These are phyloP conservation scores for Capsella rubella DNA, from an alignment of 441 rosid species.

Conservation along the genomic window DNA sequence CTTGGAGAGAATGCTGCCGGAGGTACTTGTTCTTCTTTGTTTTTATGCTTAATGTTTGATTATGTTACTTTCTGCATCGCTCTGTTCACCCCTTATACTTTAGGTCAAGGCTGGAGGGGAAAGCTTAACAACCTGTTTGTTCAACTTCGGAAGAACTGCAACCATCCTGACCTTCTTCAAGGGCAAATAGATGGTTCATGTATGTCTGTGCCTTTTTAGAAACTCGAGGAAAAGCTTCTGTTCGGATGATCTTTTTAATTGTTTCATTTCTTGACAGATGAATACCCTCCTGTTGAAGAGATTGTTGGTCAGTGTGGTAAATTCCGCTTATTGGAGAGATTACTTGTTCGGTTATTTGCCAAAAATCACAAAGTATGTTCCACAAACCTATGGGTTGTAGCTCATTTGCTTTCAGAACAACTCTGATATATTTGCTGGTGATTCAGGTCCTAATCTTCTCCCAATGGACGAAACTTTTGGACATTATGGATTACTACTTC, in stretches of 20 bases:
- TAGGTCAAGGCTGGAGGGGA: constrained; percentile 65
- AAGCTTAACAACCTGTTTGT: constrained; percentile 79
- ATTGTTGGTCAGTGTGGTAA: constrained; percentile 95
- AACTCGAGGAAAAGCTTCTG: constrained; percentile 4
- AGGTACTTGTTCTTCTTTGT: constrained; percentile 50
- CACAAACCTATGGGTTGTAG: constrained; percentile 12
- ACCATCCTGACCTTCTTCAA: constrained; percentile 94
- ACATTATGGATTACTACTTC: constrained; percentile 97
- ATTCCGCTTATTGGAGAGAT: constrained; percentile 79
- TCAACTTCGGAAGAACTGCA: constrained; percentile 97
- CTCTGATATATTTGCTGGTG: constrained; percentile 32
- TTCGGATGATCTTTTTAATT: constrained; percentile 10
- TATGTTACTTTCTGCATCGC: constrained; percentile 13
- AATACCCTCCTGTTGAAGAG: constrained; percentile 85
- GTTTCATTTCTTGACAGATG: constrained; percentile 50
- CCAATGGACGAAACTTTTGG: constrained; percentile 90
- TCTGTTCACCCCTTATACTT: constrained; percentile 22
- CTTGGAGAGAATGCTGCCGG: constrained; percentile 51
- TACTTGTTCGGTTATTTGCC: constrained; percentile 70
- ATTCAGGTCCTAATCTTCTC: constrained; percentile 83
- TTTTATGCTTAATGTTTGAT: constrained; percentile 5
- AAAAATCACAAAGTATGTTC: constrained; percentile 80
- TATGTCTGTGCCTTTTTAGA: constrained; percentile 44
- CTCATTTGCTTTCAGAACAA: constrained; percentile 31
- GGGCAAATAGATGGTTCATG: constrained; percentile 79